These are phyloP conservation scores for Eucalyptus urophylla DNA, from an alignment of 345 rosid species.

Conservation along the genomic window DNA sequence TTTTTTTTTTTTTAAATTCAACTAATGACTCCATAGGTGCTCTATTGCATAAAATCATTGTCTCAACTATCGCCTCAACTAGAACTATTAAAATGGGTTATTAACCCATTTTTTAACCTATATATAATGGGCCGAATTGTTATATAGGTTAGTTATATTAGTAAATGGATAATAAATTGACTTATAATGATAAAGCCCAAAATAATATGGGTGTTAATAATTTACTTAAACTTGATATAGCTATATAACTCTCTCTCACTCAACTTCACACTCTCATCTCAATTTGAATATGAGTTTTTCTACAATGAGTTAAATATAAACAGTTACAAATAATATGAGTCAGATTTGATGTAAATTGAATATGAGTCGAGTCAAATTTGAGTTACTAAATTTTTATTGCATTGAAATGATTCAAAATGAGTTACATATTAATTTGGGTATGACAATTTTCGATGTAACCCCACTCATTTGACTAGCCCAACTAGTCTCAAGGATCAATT, in stretches of 20 bases:
- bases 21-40: neutral
- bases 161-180: too few species aligned
- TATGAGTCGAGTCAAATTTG: too few species aligned
- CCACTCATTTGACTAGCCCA: neutral
- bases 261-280: neutral
- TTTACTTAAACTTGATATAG: neutral
- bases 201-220: too few species aligned
- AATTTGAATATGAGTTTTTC: neutral
- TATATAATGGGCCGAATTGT: neutral
- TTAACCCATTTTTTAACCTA: neutral
- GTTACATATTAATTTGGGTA: too few species aligned
- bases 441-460: rapidly evolving
- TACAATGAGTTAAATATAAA: too few species aligned
- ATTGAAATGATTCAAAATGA: too few species aligned
- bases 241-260: too few species aligned
- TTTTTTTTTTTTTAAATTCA: neutral
- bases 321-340: rapidly evolving
- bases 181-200: too few species aligned
- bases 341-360: rapidly evolving
- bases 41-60: neutral
- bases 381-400: too few species aligned
- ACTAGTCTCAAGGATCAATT: neutral
- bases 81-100: neutral
- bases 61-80: neutral
- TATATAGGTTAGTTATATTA: neutral